These are phyloP conservation scores for Aethionema arabicum DNA, from an alignment of 345 rosid genomes.

Conservation along the genomic window DNA sequence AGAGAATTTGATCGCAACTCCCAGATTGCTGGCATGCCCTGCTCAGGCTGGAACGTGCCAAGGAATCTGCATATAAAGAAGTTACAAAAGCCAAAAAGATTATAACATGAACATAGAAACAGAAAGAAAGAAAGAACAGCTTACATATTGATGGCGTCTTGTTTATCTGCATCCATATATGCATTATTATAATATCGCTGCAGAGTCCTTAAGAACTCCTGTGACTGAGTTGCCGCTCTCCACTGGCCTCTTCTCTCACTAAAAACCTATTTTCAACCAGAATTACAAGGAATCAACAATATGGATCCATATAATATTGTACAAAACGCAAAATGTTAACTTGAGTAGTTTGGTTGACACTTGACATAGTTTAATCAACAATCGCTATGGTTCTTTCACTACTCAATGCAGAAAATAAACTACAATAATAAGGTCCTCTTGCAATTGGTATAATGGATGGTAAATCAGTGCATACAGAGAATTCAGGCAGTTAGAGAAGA, in stretches of 20 bases:
- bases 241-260: slow-evolving; percentile 94
- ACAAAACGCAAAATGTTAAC: slow-evolving; percentile 20
- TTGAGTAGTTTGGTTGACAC: background rate
- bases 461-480: no score
- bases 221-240: slow-evolving; percentile 98
- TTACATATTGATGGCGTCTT: slow-evolving; percentile 93
- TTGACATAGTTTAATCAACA: background rate
- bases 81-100: slow-evolving; percentile 12
- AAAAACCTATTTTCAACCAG: slow-evolving; percentile 63
- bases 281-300: slow-evolving; percentile 25
- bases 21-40: slow-evolving; percentile 75
- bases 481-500: no score
- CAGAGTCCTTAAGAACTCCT: slow-evolving; percentile 94
- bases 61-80: slow-evolving; percentile 63
- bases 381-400: background rate
- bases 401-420: background rate
- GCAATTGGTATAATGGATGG: no score
- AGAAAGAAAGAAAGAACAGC: slow-evolving; percentile 32
- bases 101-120: slow-evolving; percentile 14
- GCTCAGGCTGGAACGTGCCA: slow-evolving; percentile 81
- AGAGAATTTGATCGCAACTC: slow-evolving; percentile 68
- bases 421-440: background rate
- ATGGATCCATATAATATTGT: slow-evolving; percentile 16
- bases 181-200: slow-evolving; percentile 95
- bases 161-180: slow-evolving; percentile 92